Base-by-base conservation (phyloP, 2,329 filamentous ascomycete species). In the Alternaria conjuncta region DNA sequence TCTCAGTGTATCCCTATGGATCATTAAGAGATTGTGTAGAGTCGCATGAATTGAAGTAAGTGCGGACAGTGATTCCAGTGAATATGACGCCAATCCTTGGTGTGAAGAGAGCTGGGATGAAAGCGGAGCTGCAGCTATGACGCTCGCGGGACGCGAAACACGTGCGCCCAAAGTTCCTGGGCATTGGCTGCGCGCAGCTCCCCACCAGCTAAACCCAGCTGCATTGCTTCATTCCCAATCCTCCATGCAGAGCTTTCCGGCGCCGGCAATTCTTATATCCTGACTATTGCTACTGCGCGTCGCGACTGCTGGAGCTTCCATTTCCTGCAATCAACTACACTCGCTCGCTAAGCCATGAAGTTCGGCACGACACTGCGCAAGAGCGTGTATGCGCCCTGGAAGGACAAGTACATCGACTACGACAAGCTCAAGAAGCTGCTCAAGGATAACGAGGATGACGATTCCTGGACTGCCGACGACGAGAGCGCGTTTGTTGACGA, bases 401-500 rank as follows among this genome's bases (percentile, higher is more conserved):
- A 91, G 81, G 92, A 91, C 79, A 88, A 96, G 76, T 98, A 99
- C 84, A 93, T 99, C 78, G 94, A 98, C 84, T 99, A 99, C 82
- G 84, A 87, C 73, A 97, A 95, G 86, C 89, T 99, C 70, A 98
- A 98, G 86, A 86, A 87, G 75, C 86, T 99, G 63, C 84, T 99
- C 64, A 91, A 93, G 68, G 96, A 98, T 80, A 75, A 73, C 60
- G 81, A 80, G 63, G 86, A 83, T 55, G 89, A 91, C 21, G 85
- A 88, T 63, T 75, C 81, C 44, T 99, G 96, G 96, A 97, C 94
- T 25, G 94, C 97, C 74, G 90, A 94, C 50, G 96, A 99, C 79
- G 96, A 98, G 85, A 92, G 92, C 77, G 88, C 87, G 36, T 99
- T 99, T 82, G 96, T 95, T 77, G 93, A 97, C 78, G 95, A 98